Percentiles rank a stretch among this genome's conserved stretches.
Evolutionary conservation across 116 monocot genomes (phyloP).

Genomic region (Papilionanthe hybrid): DNA sequence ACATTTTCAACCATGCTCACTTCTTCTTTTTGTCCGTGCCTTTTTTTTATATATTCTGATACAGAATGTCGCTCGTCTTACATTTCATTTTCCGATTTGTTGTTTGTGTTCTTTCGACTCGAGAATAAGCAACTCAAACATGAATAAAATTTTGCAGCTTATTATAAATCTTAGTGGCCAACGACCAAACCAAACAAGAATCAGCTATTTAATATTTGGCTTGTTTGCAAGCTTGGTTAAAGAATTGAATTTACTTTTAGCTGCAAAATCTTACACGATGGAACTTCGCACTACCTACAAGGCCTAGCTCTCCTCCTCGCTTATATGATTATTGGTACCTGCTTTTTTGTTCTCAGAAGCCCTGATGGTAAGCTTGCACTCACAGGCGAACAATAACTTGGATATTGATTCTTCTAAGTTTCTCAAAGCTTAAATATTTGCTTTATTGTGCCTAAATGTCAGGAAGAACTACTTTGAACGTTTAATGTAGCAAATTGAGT

Average conservation of each 20-base stretch:
- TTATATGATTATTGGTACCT: constrained; percentile 24
- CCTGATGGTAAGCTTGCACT: neutral
- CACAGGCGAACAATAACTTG: neutral
- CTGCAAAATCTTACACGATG: constrained; percentile 18
- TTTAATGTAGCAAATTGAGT: neutral
- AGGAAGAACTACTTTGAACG: neutral
- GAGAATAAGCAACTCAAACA: too few species aligned
- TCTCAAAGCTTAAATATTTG: neutral
- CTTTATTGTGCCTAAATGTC: neutral
- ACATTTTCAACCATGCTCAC: neutral
- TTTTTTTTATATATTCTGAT: too few species aligned
- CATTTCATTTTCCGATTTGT: too few species aligned
- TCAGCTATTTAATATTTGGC: too few species aligned
- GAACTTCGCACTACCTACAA: constrained; percentile 33
- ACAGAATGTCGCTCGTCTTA: too few species aligned
- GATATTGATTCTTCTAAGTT: neutral
- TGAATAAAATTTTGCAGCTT: too few species aligned
- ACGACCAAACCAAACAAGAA: too few species aligned
- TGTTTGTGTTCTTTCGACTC: too few species aligned
- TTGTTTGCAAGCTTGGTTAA: neutral
- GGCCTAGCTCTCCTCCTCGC: constrained; percentile 25
- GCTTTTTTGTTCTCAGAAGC: constrained; percentile 21
- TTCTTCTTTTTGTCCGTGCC: neutral
- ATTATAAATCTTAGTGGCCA: too few species aligned
- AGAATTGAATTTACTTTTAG: neutral